A percentile compares a stretch with the other conserved stretches of the same genome.
Evolutionary conservation across 2,329 filamentous ascomycete genomes (phyloP).

Genomic region (Penicillium brasilianum): DNA sequence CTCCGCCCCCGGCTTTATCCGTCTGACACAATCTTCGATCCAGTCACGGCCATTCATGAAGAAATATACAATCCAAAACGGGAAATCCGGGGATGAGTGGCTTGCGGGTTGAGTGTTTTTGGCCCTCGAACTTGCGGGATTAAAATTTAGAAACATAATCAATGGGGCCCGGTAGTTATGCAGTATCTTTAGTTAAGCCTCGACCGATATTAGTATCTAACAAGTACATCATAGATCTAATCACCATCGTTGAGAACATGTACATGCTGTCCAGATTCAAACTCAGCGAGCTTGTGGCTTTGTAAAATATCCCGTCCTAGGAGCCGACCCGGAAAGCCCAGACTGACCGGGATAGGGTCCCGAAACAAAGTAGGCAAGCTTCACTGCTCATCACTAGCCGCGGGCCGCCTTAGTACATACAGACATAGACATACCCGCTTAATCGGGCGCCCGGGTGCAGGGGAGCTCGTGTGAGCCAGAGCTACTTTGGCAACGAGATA

Average conservation of each 20-base stretch:
- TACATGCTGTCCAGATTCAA: too few relatives aligned
- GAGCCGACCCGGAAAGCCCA: constrained; percentile 20
- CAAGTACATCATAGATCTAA: neutral
- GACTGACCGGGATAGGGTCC: constrained; percentile 20
- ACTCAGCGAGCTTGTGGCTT: neutral
- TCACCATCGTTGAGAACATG: neutral
- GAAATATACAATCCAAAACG: neutral
- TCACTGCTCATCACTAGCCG: neutral
- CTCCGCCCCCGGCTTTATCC: constrained; percentile 2
- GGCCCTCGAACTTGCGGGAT: constrained; percentile 6
- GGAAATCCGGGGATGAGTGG: constrained; percentile 7
- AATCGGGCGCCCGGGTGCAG: neutral
- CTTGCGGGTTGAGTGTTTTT: neutral
- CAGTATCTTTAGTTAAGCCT: too few relatives aligned
- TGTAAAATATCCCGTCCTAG: neutral
- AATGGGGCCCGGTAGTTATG: too few relatives aligned
- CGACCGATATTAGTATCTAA: too few relatives aligned
- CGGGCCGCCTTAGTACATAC: neutral
- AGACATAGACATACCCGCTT: neutral
- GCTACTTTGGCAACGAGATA: neutral
- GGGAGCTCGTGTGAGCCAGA: neutral
- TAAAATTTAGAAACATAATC: neutral
- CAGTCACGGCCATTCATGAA: neutral
- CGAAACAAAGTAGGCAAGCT: constrained; percentile 4
- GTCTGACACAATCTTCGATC: neutral